Conservation (phyloP, 148 eudicot genomes). For the Amaranthus cruentus region DNA sequence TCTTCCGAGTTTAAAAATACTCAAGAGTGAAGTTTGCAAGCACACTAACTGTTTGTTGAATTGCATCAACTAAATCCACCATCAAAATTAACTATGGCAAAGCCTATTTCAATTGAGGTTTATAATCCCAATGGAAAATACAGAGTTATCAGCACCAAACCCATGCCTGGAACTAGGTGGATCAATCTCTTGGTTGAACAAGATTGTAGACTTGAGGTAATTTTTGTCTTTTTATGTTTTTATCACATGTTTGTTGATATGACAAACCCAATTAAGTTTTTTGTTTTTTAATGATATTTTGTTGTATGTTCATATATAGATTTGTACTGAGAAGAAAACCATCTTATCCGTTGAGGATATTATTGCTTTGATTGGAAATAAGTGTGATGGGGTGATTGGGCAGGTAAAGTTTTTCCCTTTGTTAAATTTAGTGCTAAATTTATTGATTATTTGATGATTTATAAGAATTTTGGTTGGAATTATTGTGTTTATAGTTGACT, state of each 20-base stretch:
- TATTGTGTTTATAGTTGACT: conserved; percentile 47
- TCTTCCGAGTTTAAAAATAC: conserved; percentile 14
- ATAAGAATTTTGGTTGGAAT: not conserved
- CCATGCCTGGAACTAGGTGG: conserved; percentile 99
- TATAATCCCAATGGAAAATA: conserved; percentile 94
- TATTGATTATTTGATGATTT: not conserved
- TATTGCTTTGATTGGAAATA: conserved; percentile 76
- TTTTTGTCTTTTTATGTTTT: not conserved
- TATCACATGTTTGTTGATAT: not conserved
- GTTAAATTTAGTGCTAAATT: not conserved
- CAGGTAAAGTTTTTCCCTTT: conserved; percentile 42
- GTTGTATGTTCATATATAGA: conserved; percentile 34
- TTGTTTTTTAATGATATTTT: not conserved
- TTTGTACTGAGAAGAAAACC: conserved; percentile 89
- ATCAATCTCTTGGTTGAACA: conserved; percentile 79
- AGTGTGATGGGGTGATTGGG: conserved; percentile 97
- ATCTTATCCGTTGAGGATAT: conserved; percentile 94
- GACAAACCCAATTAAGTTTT: not conserved
- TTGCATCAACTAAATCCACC: not conserved
- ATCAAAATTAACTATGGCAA: conserved; percentile 45
- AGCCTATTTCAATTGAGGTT: conserved; percentile 81
- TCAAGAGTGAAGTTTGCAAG: not conserved
- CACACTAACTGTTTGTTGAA: conserved; percentile 17
- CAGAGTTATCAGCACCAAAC: conserved; percentile 90
- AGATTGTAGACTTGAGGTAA: conserved; percentile 88